Conservation (phyloP, 1,284 basidiomycete genomes). For the Leccinum insolens region DNA sequence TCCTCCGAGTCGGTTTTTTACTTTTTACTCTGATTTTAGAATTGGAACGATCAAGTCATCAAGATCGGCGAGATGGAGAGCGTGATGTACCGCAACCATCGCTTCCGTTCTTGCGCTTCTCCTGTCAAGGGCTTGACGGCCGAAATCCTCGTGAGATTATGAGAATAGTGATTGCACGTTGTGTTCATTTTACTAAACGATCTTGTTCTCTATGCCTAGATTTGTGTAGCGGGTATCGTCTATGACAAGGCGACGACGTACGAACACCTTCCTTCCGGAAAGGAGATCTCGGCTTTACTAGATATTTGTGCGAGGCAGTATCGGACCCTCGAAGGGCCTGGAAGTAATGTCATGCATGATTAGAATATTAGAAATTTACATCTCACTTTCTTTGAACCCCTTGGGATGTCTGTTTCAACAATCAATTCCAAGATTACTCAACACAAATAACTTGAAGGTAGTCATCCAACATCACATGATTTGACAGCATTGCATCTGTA, state of each 20-base stretch:
- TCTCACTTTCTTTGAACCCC: too few relatives aligned
- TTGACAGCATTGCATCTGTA: too few relatives aligned
- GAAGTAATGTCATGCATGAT: slow-evolving; percentile 7
- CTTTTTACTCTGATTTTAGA: slow-evolving; percentile 13
- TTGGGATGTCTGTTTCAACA: too few relatives aligned
- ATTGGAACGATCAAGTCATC: slow-evolving; percentile 55
- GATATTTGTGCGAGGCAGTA: slow-evolving; percentile 33
- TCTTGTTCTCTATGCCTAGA: slow-evolving; percentile 48
- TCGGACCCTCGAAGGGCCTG: slow-evolving; percentile 10
- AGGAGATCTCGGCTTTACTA: slow-evolving; percentile 19
- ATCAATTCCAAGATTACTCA: too few relatives aligned
- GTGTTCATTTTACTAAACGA: not conserved
- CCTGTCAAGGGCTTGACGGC: slow-evolving; percentile 83
- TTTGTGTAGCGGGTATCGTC: slow-evolving; percentile 60
- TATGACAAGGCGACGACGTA: slow-evolving; percentile 51
- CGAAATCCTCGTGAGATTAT: slow-evolving; percentile 70
- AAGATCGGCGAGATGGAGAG: slow-evolving; percentile 47
- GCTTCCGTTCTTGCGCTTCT: slow-evolving; percentile 74
- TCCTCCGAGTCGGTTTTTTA: not conserved
- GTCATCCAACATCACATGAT: too few relatives aligned
- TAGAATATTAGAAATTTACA: not conserved
- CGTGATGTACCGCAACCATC: slow-evolving; percentile 68
- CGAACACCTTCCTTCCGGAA: slow-evolving; percentile 48
- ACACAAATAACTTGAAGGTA: too few relatives aligned
- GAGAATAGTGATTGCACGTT: not conserved